Evolutionary conservation across 1,284 basidiomycete species (phyloP).

Genomic region (Tylopilus sp.): DNA sequence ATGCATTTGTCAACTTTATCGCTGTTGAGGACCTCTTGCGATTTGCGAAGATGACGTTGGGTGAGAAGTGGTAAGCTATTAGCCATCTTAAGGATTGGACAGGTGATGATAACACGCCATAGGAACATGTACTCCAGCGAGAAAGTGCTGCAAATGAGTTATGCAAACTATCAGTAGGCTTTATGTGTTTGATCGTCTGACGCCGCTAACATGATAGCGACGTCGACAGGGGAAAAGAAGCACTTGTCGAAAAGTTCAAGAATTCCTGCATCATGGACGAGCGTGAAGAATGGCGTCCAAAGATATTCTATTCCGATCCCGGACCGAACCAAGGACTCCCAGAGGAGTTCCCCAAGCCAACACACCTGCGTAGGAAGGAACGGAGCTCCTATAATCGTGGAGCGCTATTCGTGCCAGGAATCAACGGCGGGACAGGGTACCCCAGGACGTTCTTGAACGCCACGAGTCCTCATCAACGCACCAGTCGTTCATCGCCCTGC

Average conservation of each 20-base stretch:
- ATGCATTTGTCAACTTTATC: slow-evolving; percentile 86
- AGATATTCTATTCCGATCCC: slow-evolving; percentile 73
- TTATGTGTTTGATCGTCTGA: slow-evolving; percentile 2
- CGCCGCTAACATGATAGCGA: slow-evolving; percentile 8
- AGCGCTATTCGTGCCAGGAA: slow-evolving; percentile 56
- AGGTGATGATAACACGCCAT: slow-evolving; percentile 3
- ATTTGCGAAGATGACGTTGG: slow-evolving; percentile 71
- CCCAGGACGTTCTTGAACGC: slow-evolving; percentile 32
- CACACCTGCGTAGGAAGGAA: slow-evolving; percentile 72
- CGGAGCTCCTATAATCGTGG: slow-evolving; percentile 72
- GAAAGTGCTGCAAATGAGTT: slow-evolving; percentile 82
- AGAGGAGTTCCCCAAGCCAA: slow-evolving; percentile 78
- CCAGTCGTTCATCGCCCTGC: slow-evolving; percentile 18
- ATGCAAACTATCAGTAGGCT: slow-evolving; percentile 80
- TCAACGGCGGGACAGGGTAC: slow-evolving; percentile 25
- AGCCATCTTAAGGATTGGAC: slow-evolving; percentile 1
- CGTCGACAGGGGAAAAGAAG: slow-evolving; percentile 70
- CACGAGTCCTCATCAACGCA: slow-evolving; percentile 21
- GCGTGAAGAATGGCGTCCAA: slow-evolving; percentile 74
- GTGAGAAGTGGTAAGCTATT: slow-evolving; percentile 64
- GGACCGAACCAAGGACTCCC: slow-evolving; percentile 70
- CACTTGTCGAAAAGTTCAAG: slow-evolving; percentile 81
- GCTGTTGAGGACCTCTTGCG: slow-evolving; percentile 66
- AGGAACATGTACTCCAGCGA: slow-evolving; percentile 88
- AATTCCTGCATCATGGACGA: slow-evolving; percentile 85